Percentiles rank a stretch among this genome's conserved stretches.
Conservation (phyloP, 345 rosid genomes). For the Salix exigua region DNA sequence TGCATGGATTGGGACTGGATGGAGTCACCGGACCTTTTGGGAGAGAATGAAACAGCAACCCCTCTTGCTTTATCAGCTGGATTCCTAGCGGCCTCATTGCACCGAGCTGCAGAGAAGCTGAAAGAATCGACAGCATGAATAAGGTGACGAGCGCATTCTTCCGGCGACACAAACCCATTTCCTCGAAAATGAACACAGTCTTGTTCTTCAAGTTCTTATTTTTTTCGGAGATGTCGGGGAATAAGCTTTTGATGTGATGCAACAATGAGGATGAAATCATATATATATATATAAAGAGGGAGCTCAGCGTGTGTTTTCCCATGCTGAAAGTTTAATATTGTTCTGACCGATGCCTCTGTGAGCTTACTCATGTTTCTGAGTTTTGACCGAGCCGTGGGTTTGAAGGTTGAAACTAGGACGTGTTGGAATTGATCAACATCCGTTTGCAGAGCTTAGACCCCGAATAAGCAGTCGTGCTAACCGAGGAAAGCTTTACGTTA, state of each 20-base stretch:
- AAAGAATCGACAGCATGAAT: conserved; percentile 3
- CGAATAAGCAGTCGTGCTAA: neutral
- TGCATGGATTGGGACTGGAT: conserved; percentile 4
- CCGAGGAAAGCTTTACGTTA: neutral
- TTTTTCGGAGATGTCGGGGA: neutral
- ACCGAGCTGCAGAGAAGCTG: conserved; percentile 5
- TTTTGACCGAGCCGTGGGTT: conserved; percentile 2
- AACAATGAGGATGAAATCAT: neutral
- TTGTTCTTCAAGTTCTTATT: neutral
- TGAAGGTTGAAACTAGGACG: neutral
- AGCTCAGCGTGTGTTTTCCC: neutral
- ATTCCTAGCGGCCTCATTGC: conserved; percentile 12
- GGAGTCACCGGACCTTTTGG: neutral
- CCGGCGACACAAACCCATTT: conserved; percentile 3
- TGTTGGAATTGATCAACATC: neutral
- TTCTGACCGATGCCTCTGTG: neutral
- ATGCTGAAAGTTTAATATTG: neutral
- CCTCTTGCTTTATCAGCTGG: neutral
- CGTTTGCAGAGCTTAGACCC: neutral
- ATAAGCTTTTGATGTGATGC: neutral
- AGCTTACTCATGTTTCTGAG: neutral
- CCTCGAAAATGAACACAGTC: neutral
- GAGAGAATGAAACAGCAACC: neutral
- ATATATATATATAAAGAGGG: neutral
- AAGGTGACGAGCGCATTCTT: neutral